phyloP scores from a whole-genome alignment of 169 alveolate genomes.

The Cyclospora cayetanensis region DNA sequence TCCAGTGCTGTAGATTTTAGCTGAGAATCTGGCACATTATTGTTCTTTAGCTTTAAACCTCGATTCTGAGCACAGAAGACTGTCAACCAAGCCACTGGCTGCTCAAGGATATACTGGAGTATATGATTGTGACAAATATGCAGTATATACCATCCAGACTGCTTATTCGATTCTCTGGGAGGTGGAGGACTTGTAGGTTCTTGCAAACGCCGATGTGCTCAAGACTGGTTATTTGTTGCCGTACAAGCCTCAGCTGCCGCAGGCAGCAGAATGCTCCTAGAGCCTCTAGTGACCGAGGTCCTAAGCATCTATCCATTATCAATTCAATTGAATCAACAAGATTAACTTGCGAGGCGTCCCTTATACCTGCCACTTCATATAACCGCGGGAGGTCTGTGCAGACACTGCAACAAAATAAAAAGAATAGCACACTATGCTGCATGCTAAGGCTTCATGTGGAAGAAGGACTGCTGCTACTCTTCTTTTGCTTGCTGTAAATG shows the following conservation, averaged over 20 bases:
- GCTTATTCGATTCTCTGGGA: slow-evolving; percentile 31
- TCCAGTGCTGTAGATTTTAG: too few relatives aligned
- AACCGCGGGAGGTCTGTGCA: slow-evolving; percentile 22
- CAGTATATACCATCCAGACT: slow-evolving; percentile 35
- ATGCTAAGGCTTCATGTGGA: too few relatives aligned
- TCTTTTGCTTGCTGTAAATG: too few relatives aligned
- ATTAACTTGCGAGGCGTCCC: slow-evolving; percentile 35
- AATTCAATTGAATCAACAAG: slow-evolving; percentile 36
- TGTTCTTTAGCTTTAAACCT: too few relatives aligned
- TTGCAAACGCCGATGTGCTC: slow-evolving; percentile 14
- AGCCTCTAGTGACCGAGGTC: slow-evolving; percentile 9
- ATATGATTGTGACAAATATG: too few relatives aligned
- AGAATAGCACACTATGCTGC: too few relatives aligned
- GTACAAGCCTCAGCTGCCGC: slow-evolving; percentile 56
- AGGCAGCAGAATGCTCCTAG: slow-evolving; percentile 38
- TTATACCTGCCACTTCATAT: slow-evolving; percentile 26
- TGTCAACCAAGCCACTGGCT: too few relatives aligned
- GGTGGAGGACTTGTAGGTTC: slow-evolving; percentile 45
- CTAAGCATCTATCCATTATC: slow-evolving; percentile 44
- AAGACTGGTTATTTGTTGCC: slow-evolving; percentile 11
- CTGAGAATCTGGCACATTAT: too few relatives aligned
- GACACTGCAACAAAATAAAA: neutral
- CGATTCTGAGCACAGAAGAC: too few relatives aligned
- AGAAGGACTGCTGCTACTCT: too few relatives aligned
- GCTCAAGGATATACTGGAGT: too few relatives aligned